A percentile compares a stretch with the other conserved stretches of the same genome.
phyloP scores from a whole-genome alignment of 805 yeast species.

The Zygosaccharomyces siamensis region DNA sequence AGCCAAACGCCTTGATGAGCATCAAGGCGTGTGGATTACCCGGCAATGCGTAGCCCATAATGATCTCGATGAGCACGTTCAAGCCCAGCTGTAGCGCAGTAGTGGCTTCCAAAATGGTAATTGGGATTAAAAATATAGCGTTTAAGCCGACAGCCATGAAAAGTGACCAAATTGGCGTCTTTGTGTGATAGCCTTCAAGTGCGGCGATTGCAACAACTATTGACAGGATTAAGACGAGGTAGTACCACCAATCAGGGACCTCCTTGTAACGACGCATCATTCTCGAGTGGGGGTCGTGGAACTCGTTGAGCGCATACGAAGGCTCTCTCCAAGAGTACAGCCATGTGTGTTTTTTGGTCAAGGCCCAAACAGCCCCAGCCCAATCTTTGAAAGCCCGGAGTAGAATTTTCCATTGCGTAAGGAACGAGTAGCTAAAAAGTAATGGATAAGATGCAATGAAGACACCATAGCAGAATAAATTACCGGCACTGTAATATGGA shows the following conservation, averaged over 20 bases:
- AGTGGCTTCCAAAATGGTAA: slow-evolving; percentile 64
- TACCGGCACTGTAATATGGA: slow-evolving; percentile 62
- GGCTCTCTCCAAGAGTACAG: slow-evolving; percentile 32
- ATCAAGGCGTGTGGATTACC: slow-evolving; percentile 52
- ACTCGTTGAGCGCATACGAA: slow-evolving; percentile 24
- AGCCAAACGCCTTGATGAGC: slow-evolving; percentile 49
- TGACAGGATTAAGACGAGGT: slow-evolving; percentile 40
- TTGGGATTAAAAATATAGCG: slow-evolving; percentile 53
- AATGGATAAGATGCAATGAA: slow-evolving; percentile 54
- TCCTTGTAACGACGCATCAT: slow-evolving; percentile 56
- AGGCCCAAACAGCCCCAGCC: slow-evolving; percentile 10
- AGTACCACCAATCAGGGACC: slow-evolving; percentile 64
- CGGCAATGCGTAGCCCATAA: slow-evolving; percentile 52
- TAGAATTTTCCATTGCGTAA: slow-evolving; percentile 42
- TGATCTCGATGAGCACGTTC: slow-evolving; percentile 51
- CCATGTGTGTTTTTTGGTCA: slow-evolving; percentile 17
- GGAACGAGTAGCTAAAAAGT: slow-evolving; percentile 45
- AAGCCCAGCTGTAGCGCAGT: slow-evolving; percentile 50
- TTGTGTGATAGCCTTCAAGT: slow-evolving; percentile 39
- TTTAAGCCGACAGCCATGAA: slow-evolving; percentile 46
- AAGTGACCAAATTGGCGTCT: slow-evolving; percentile 59
- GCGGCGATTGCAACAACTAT: slow-evolving; percentile 38
- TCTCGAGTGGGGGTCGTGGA: slow-evolving; percentile 50
- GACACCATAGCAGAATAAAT: slow-evolving; percentile 54
- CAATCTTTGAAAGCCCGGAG: slow-evolving; percentile 38